phyloP scores from a whole-genome alignment of 2,329 filamentous ascomycete genomes.

The Aspergillus alliaceus region DNA sequence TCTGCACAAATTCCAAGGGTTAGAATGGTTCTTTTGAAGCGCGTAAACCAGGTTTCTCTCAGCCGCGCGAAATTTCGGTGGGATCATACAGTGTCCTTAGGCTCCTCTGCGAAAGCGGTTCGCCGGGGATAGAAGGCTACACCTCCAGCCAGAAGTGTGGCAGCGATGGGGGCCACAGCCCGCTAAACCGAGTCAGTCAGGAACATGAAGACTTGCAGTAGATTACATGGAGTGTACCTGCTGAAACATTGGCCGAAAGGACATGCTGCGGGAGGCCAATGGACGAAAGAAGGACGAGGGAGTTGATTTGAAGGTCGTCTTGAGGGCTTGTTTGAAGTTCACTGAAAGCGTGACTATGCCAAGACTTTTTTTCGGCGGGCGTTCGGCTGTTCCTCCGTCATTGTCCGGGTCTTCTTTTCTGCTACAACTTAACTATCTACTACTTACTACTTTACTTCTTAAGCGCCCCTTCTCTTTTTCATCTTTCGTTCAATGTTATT shows the following conservation, averaged over 20 bases:
- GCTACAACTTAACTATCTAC: slow-evolving; percentile 5
- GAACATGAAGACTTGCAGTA: slow-evolving; percentile 10
- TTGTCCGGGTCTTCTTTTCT: slow-evolving; percentile 16
- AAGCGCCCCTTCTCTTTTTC: too few species aligned
- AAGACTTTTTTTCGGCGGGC: slow-evolving; percentile 27
- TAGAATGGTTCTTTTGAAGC: neutral
- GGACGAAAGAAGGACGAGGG: neutral
- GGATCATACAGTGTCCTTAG: slow-evolving; percentile 36
- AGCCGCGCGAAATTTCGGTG: neutral
- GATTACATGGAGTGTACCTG: slow-evolving; percentile 30
- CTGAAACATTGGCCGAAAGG: slow-evolving; percentile 43
- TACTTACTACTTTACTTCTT: too few species aligned
- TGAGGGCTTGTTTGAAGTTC: slow-evolving; percentile 1
- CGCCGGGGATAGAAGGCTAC: slow-evolving; percentile 41
- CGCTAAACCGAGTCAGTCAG: slow-evolving; percentile 33
- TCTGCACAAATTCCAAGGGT: slow-evolving; percentile 19
- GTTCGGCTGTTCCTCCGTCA: slow-evolving; percentile 31
- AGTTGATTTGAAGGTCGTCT: slow-evolving; percentile 7
- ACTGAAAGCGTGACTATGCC: slow-evolving; percentile 17
- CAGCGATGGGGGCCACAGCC: slow-evolving; percentile 42
- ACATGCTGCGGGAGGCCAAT: slow-evolving; percentile 36
- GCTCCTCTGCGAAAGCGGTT: slow-evolving; percentile 45
- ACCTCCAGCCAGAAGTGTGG: slow-evolving; percentile 41
- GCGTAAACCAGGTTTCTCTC: neutral
- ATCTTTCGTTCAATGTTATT: too few species aligned